Base-by-base conservation (phyloP, 306 rosid genomes). In the Hippophae tibetana region DNA sequence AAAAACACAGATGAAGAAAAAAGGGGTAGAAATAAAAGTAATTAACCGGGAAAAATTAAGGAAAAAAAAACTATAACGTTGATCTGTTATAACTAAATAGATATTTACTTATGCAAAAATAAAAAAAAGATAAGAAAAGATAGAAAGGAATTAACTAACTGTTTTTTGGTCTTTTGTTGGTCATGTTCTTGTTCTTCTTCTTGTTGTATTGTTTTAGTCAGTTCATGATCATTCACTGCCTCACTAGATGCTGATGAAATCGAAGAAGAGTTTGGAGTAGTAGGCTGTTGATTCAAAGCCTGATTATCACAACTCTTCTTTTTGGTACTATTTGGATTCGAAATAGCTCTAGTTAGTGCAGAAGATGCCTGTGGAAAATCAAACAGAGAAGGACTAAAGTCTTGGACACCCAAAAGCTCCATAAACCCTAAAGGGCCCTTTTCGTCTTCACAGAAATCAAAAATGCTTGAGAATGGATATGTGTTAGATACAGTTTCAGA, bases 261-360 rank as follows among this genome's bases (percentile, higher is more conserved):
- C n/a, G 97, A 90, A 2, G 95, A 87, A 43, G 92, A 85, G 72
- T 87, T 90, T 0, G 97, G 87, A 12, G 96, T 85, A 0, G 84
- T 74, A 6, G 95, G 97, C 3, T 31, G 38, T 58, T 75, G 82
- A 46, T 84, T 86, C 79, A 62, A 65, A 9, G 79, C 76, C 61
- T 81, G 3, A 31, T 31, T 31, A 31, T 31, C 86, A 0, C 76
- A 65, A 54, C 69, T 64, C 56, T 82, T 81, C 53, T 79, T 74
- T 2, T 51, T 31, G 38, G 38, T 11, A 7, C 58, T 9, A 13
- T 52, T 54, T 7, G 72, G 63, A 70, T 60, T 56, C 45, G 57
- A 61, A 9, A 47, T 58, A 54, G 76, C 55, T 6, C 72, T 52
- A 25, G 66, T 6, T 13, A 31, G 38, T 48, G 52, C 13, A 48